Conservation (phyloP, 345 rosid genomes). For the Sonneratia caseolaris region DNA sequence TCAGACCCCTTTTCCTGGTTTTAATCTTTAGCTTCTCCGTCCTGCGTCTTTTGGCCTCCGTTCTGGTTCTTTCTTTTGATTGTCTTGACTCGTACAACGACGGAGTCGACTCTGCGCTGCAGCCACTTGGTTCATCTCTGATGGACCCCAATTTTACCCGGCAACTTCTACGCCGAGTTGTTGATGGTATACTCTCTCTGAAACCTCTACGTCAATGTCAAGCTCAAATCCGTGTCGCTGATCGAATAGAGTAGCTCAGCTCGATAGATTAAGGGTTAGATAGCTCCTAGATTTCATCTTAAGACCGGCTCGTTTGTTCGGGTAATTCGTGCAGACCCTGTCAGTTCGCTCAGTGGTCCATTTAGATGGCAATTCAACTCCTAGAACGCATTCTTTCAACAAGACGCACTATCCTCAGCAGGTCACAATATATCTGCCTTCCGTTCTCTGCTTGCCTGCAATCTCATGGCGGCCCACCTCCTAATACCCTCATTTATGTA, state of each 20-base stretch:
- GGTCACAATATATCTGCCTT: constrained; percentile 2
- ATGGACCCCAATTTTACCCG: too few relatives aligned
- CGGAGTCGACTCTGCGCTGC: too few relatives aligned
- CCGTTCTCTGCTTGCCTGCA: constrained; percentile 12
- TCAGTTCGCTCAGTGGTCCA: background rate
- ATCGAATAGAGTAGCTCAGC: background rate
- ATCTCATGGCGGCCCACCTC: constrained; percentile 19
- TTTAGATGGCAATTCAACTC: constrained; percentile 5
- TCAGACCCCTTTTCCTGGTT: background rate
- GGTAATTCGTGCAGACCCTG: too few relatives aligned
- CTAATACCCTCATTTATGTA: constrained; percentile 36
- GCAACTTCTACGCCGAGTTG: too few relatives aligned
- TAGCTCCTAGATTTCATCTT: too few relatives aligned
- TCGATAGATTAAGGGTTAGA: background rate
- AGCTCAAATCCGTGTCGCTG: too few relatives aligned
- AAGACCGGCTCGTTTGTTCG: too few relatives aligned
- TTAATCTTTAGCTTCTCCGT: background rate
- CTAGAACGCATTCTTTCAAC: constrained; percentile 12
- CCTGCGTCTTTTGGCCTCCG: background rate
- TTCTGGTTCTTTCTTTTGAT: too few relatives aligned
- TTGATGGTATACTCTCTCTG: too few relatives aligned
- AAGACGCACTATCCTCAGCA: background rate
- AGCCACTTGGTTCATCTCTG: too few relatives aligned
- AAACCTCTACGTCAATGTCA: too few relatives aligned
- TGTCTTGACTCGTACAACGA: too few relatives aligned